Base-by-base conservation (phyloP, 139 green algal species). In the Yamagishiella unicocca region DNA sequence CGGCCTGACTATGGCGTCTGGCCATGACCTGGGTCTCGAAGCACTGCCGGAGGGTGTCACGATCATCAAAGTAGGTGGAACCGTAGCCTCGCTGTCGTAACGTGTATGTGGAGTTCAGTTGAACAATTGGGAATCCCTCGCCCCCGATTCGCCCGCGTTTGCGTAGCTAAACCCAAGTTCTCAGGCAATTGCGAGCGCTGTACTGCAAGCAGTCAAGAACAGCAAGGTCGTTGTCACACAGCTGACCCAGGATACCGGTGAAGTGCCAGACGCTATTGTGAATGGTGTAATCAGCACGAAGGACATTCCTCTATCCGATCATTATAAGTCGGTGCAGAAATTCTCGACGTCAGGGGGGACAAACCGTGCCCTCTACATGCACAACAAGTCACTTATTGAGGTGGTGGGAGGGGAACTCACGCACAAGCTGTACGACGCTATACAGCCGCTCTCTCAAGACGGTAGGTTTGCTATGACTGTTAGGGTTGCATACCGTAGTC, bases 381-480 rank as follows among this genome's bases (percentile, higher is more conserved):
- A 85, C 58, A 85, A 85, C 58, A 75, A 76, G 43, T 55, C 61
- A n/a, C 61, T 85, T 3, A 85, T 85, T 10, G 79, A 85, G 61
- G 79, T 85, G 79, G 27, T 70, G 43, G 79, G 79, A 0, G 37
- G 3, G 9, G 61, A 85, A 4, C 79, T 85, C 17, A 45, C 40
- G 7, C 61, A 76, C 31, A 37, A 45, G 79, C 61, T 85, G 61
- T 85, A 85, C 79, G 22, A 22, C 0, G 24, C 58, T 24, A 25
- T 84, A 35, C 55, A 38, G 24, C 38, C 37, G 27, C 58, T 84
- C 4, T 22, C 38, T 2, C 77, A 84, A 35, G 77, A 84, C 58
- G 77, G 77, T 84, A 50, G 42, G 76, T 37, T 58, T 12, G 14
- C 50, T 58, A 25, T 58, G 17, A 58, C 17, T 58, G 50, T 58